Base-by-base conservation (phyloP, 345 rosid genomes). In the Ailanthus altissimus region DNA sequence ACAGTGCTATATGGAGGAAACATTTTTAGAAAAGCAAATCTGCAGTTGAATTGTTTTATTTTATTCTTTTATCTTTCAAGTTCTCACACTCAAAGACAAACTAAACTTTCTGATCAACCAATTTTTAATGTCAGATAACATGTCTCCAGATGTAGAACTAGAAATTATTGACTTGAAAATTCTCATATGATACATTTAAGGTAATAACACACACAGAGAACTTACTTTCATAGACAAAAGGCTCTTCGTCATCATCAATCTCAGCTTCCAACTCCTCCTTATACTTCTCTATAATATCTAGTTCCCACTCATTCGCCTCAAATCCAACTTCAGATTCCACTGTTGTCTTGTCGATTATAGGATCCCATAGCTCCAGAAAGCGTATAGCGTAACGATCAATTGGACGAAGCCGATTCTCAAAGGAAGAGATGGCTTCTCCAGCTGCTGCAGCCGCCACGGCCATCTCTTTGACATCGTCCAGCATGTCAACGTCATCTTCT, bases 261-360 rank as follows among this genome's bases (percentile, higher is more conserved):
- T 97, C 99, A 87, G 99, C 99, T 85, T 97, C 99, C 97, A 97
- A 90, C 83, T 97, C 99, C 72, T 94, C 99, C 87, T 97, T 97
- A 80, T 86, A 94, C 86, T 85, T 91, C 81, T 97, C 98, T 79
- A 97, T 90, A 67, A 89, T 94, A 77, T 94, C 98, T 81, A 97
- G 95, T 75, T 97, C 99, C 99, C 99, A 97, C 82, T 94, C 97
- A 70, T 83, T 84, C 90, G 91, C 97, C 81, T 94, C 96, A 84
- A 94, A 89, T 77, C 84, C 85, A 49, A 80, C 89, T 86, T 92
- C 93, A 76, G 91, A 84, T 77, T 90, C 97, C 72, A 78, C 74
- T 15, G 90, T 90, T 75, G 90, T 84, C 85, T 91, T 95, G 82
- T 88, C 89, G 70, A 97, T 87, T 69, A 97, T 84, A 75, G 99